Evolutionary conservation across 2,329 filamentous ascomycete species (phyloP), one percentile per base, ranked within the genome.

Genomic region (Colletotrichum trifolii): DNA sequence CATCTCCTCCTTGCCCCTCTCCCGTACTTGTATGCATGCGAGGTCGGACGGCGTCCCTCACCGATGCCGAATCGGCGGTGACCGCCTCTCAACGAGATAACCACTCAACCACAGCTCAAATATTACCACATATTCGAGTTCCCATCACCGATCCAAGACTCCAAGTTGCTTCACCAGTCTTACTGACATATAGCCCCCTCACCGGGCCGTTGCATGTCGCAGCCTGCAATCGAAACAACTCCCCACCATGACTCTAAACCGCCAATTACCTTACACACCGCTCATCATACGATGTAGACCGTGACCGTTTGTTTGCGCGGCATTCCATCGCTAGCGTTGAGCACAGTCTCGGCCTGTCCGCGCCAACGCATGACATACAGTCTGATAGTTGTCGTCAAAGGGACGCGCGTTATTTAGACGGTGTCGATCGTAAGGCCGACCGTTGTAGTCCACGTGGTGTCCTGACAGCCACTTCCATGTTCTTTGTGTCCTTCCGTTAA

Each of bases 11-110:
- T 36, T 43, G 12, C 9, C 11, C 25, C 46, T 39, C 42, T 33
- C 34, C 45, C 43, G 12, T 35, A n/a, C 48, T 17, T 8, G 45
- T 25, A 8, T 47, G 8, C 17, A 8, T 47, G 8, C 17, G 1
- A 34, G 45, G 8, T 47, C 33, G 8, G 9, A 40, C n/a, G 40
- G 34, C 10, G 13, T 55, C 34, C 12, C 42, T 55, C 42, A 48
- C 54, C 43, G 54, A 57, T 33, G 12, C 54, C 54, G 43, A 57
- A 49, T 57, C 45, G 54, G 54, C 54, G 54, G 54, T 57, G 54
- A 57, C 43, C 34, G 42, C 35, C 35, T 45, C 52, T 45, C 52
- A 35, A 43, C 52, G 39, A 40, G 38, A 15, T 43, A n/a, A 6
- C 33, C 9, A 33, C n/a, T 45, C 54, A 49, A 49, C 45, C 25